Base-by-base conservation (phyloP, 257 asterid genomes). In the Eustoma russellianum region DNA sequence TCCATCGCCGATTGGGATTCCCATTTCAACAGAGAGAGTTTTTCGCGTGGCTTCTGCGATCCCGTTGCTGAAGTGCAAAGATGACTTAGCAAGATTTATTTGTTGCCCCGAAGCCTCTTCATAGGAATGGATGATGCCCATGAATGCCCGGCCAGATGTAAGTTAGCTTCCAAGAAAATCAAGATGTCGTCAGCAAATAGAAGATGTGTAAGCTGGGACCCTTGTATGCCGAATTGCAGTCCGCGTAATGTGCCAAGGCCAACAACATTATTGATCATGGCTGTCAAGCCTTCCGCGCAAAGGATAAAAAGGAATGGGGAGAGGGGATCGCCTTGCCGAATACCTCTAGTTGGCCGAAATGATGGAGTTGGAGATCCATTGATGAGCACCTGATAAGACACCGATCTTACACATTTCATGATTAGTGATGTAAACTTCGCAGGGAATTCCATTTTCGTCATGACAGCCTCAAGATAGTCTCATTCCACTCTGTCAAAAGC, bases 391-490 rank as follows among this genome's bases (percentile, higher is more conserved):
- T 1, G 6, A 7, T 4, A 47, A 13, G 10, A 0, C 1, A 47
- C 51, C 0, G 51, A 47, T 0, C 24, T 14, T 0, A 14, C 17
- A 1, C 51, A 47, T 7, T 13, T 3, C 2, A 0, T 15, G 1
- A 47, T 11, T 1, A 47, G 11, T 0, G 6, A 0, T 0, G n/a
- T 3, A 6, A 47, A 14, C 0, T 2, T 1, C 0, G 8, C 3
- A 17, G 51, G 51, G 9, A 13, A 47, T 6, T 2, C 11, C 16
- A 47, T 11, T 2, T 6, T 13, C 0, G 12, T 6, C 10, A 47
- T 13, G 0, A 47, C 0, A 9, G 15, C 8, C 1, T n/a, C 1
- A 2, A 47, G 16, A 2, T 47, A 47, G 0, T 0, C 0, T 7
- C 51, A 47, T 13, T 47, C 51, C 7, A 47, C 18, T 1, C 51